Evolutionary conservation across 495 filamentous ascomycete species (phyloP).

Genomic region (Arthonia radiata): DNA sequence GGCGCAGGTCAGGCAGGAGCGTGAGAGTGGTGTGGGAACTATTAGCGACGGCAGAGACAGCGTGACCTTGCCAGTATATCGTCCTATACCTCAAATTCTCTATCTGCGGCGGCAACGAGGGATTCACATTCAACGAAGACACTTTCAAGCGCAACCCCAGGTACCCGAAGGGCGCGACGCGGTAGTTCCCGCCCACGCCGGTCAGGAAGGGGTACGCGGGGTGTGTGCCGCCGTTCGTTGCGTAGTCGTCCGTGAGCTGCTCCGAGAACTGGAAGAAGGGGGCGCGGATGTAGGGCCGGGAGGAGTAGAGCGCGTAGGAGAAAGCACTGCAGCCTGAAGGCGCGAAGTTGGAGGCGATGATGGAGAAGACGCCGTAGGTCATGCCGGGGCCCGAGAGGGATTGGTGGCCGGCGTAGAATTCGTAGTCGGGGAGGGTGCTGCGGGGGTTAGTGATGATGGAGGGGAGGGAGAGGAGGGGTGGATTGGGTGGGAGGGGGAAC

Average conservation of each 20-base stretch:
- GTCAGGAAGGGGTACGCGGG: slow-evolving; percentile 45
- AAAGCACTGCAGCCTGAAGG: slow-evolving; percentile 35
- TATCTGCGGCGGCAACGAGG: slow-evolving; percentile 35
- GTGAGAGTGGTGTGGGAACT: slow-evolving; percentile 37
- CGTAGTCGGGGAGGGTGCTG: too few relatives aligned
- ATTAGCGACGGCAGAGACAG: slow-evolving; percentile 36
- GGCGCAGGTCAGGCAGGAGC: slow-evolving; percentile 20
- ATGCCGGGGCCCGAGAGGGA: slow-evolving; percentile 37
- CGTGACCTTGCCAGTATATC: slow-evolving; percentile 46
- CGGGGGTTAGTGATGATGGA: too few relatives aligned
- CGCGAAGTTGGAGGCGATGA: slow-evolving; percentile 31
- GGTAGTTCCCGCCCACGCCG: slow-evolving; percentile 37
- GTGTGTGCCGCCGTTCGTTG: slow-evolving; percentile 38
- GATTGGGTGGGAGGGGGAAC: slow-evolving; percentile 6
- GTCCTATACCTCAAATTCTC: slow-evolving; percentile 34
- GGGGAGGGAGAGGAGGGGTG: too few relatives aligned
- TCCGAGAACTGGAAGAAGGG: slow-evolving; percentile 41
- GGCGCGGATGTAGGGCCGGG: slow-evolving; percentile 25
- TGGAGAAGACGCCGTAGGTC: slow-evolving; percentile 41
- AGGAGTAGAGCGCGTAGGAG: slow-evolving; percentile 33
- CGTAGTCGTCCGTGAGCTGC: slow-evolving; percentile 40
- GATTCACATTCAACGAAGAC: slow-evolving; percentile 30
- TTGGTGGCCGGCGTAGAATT: slow-evolving; percentile 36
- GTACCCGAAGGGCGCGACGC: slow-evolving; percentile 35
- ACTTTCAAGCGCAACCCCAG: slow-evolving; percentile 30